A percentile compares a stretch with the other conserved stretches of the same genome.
phyloP scores from a whole-genome alignment of 208 protist species.

The Tritrichomonas musculus region DNA sequence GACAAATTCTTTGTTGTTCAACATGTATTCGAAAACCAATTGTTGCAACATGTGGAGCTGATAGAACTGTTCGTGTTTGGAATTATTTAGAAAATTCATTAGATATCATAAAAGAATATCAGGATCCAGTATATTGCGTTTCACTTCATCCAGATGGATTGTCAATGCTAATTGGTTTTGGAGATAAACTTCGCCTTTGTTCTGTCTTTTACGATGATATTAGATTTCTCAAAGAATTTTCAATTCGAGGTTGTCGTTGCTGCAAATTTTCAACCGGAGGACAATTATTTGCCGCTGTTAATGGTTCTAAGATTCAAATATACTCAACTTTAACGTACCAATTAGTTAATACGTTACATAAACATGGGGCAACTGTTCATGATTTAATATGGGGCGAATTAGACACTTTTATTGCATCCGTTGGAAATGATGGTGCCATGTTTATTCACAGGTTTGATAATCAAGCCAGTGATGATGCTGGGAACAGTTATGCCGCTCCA shows the following conservation, averaged over 20 bases:
- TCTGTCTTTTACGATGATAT: conserved; percentile 87
- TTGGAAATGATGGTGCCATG: conserved; percentile 80
- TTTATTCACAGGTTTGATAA: background rate
- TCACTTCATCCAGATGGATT: conserved; percentile 83
- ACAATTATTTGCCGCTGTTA: conserved; percentile 83
- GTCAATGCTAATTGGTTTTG: conserved; percentile 81
- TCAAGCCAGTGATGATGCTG: background rate
- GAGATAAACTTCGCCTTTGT: conserved; percentile 81
- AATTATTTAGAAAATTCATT: conserved; percentile 82
- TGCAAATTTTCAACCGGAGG: conserved; percentile 84
- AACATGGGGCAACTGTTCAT: conserved; percentile 76
- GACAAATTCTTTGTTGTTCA: background rate
- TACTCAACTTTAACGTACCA: conserved; percentile 82
- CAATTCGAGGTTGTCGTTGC: conserved; percentile 71
- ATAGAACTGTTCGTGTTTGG: conserved; percentile 72
- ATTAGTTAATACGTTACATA: conserved; percentile 76
- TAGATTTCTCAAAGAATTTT: conserved; percentile 74
- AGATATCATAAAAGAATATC: conserved; percentile 74
- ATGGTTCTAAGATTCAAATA: conserved; percentile 84
- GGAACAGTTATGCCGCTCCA: background rate
- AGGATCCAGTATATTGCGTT: conserved; percentile 74
- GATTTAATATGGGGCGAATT: conserved; percentile 57
- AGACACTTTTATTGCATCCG: conserved; percentile 73
- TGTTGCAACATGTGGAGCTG: conserved; percentile 75
- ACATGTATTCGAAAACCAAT: conserved; percentile 69